Percentiles rank a stretch among this genome's conserved stretches.
phyloP scores from a whole-genome alignment of 108 stramenopile species.

The Skeletonema marinoi region DNA sequence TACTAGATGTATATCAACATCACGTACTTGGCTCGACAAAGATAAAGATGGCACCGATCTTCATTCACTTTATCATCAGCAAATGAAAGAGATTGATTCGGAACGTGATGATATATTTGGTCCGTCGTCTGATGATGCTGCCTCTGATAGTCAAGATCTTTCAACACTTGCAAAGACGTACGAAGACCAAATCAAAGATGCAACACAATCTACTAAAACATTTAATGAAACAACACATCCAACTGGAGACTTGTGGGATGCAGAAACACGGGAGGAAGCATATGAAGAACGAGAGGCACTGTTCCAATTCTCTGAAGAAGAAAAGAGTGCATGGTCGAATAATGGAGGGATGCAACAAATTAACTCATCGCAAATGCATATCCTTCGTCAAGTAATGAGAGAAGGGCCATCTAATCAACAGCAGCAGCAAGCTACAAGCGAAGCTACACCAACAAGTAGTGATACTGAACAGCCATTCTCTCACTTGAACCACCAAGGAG shows the following conservation, averaged over 20 bases:
- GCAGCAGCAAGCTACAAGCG: conserved; percentile 8
- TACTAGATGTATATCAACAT: background rate
- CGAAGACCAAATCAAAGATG: background rate
- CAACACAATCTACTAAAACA: background rate
- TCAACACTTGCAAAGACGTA: conserved; percentile 20
- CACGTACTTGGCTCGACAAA: background rate
- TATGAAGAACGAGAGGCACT: conserved; percentile 64
- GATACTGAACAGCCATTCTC: conserved; percentile 44
- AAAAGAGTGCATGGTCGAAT: conserved; percentile 67
- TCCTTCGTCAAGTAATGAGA: conserved; percentile 14
- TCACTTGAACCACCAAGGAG: conserved; percentile 58
- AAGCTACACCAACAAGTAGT: background rate
- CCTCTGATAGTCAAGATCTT: conserved; percentile 20
- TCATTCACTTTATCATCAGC: conserved; percentile 45
- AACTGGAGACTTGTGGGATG: conserved; percentile 16
- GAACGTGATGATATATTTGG: conserved; percentile 44
- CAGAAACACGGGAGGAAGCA: conserved; percentile 42
- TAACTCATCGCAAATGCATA: conserved; percentile 25
- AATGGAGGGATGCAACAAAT: conserved; percentile 2
- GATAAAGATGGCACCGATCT: conserved; percentile 17
- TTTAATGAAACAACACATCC: background rate
- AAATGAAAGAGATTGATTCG: conserved; percentile 42
- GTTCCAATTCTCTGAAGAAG: conserved; percentile 68
- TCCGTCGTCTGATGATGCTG: conserved; percentile 8
- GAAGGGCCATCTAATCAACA: background rate